Base-by-base conservation (phyloP, 805 yeast genomes). In the Dipodascopsis uninucleata region DNA sequence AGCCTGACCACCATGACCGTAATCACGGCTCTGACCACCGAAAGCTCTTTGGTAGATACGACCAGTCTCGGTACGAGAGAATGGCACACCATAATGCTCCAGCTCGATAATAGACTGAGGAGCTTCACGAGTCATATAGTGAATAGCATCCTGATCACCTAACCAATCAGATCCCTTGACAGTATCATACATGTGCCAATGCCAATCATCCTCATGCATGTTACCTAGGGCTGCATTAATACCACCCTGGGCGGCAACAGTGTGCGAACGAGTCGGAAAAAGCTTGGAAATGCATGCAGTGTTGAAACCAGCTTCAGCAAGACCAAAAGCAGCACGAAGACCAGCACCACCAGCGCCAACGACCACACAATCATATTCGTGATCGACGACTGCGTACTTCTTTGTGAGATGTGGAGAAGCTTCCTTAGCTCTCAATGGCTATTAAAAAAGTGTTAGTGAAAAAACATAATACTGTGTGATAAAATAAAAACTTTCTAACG, bases 321-420 rank as follows among this genome's bases (percentile, higher is more conserved):
- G 76, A 55, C 98, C 98, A 60, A 90, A 93, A 29, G 98, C 97
- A 32, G 98, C 98, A 72, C 98, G 82, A 51, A 90, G 74, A 65
- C 98, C 98, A 39, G 98, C 98, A 67, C 98, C 98, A 63, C 98
- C 98, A 46, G 98, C 98, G 63, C 98, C 98, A 43, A 90, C 88
- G 49, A 90, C 97, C 39, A 90, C 80, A 75, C 96, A 88, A 73
- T 90, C 98, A 70, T 93, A 90, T 69, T 93, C 97, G 69, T 90
- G 98, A 70, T 90, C 53, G 57, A 90, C 82, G 54, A 90, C 82
- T 63, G 87, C 93, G 69, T 93, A 90, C 63, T 88, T 85, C 56
- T 79, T 72, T 40, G 76, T 71, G 59, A 78, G 71, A 48, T 75
- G 71, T 38, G 69, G 64, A 18, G 82, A 70, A 24, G 84, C 83